These are phyloP conservation scores for Rhizopus microsporus DNA, from an alignment of 371 early-diverging fungal species.

Conservation along the genomic window DNA sequence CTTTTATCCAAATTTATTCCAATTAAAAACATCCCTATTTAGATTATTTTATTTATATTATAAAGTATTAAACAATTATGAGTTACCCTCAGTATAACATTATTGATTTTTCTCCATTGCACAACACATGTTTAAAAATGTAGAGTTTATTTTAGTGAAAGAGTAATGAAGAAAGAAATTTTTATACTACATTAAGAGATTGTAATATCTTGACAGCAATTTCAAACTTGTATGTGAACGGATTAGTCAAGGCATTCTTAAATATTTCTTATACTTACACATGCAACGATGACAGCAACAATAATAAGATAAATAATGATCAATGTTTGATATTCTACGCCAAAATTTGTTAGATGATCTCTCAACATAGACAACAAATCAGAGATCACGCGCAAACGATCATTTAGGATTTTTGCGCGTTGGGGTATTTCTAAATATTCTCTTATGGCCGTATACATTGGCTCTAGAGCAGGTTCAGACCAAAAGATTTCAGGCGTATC, in stretches of 20 bases:
- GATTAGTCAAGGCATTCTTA: too few relatives aligned
- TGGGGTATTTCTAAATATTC: conserved; percentile 81
- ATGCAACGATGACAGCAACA: conserved; percentile 62
- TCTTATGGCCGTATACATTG: conserved; percentile 54
- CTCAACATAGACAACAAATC: conserved; percentile 84
- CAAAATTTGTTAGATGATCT: conserved; percentile 68
- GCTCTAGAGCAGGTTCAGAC: conserved; percentile 56
- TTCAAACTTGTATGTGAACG: conserved; percentile 36
- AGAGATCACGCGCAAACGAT: conserved; percentile 77
- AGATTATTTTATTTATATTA: background rate
- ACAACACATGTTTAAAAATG: too few relatives aligned
- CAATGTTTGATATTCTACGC: conserved; percentile 66
- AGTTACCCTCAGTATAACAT: too few relatives aligned
- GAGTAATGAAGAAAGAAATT: background rate
- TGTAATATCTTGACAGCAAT: conserved; percentile 52
- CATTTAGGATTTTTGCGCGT: conserved; percentile 82
- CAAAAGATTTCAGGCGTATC: conserved; percentile 63
- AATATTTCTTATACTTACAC: conserved; percentile 42
- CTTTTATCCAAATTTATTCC: conserved; percentile 19
- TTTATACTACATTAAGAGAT: conserved; percentile 35
- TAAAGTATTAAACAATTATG: too few relatives aligned
- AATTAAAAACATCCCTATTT: conserved; percentile 32
- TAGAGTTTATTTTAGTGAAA: too few relatives aligned
- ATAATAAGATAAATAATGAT: conserved; percentile 68
- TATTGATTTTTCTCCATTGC: too few relatives aligned